These are phyloP conservation scores for Nicotiana rustica DNA, from an alignment of 305 asterid genomes.

Conservation along the genomic window DNA sequence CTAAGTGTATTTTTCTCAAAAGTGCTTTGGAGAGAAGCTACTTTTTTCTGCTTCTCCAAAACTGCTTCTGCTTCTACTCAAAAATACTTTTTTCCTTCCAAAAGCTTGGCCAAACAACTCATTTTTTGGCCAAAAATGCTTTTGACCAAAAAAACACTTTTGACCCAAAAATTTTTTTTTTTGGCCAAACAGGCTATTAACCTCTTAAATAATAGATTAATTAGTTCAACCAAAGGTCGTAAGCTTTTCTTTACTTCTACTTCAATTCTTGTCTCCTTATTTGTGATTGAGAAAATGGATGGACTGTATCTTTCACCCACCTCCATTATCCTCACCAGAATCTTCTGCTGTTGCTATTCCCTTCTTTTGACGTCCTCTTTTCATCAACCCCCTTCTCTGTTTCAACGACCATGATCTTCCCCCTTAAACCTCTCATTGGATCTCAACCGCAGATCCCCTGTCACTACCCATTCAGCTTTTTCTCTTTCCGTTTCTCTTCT, in stretches of 20 bases:
- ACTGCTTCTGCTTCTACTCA: too few relatives aligned
- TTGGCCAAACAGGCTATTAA: too few relatives aligned
- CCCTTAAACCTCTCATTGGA: constrained; percentile 55
- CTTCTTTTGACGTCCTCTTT: constrained; percentile 33
- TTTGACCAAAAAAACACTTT: too few relatives aligned
- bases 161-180: too few relatives aligned
- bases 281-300: constrained; percentile 41
- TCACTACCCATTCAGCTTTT: constrained; percentile 15
- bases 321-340: not conserved
- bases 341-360: not conserved
- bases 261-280: constrained; percentile 23
- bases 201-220: too few relatives aligned
- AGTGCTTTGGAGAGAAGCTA: too few relatives aligned
- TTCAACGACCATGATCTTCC: constrained; percentile 60
- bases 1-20: too few relatives aligned
- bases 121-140: too few relatives aligned
- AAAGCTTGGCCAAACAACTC: too few relatives aligned
- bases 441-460: constrained; percentile 54
- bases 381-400: constrained; percentile 27
- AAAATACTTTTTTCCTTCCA: too few relatives aligned
- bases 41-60: too few relatives aligned
- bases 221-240: too few relatives aligned
- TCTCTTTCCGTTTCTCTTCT: constrained; percentile 7
- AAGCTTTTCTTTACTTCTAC: constrained; percentile 32
- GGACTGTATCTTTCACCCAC: constrained; percentile 33